Percentiles rank a stretch among this genome's conserved stretches.
Conservation (phyloP, 179 eudicot genomes). For the Sideroxylon spinosum region DNA sequence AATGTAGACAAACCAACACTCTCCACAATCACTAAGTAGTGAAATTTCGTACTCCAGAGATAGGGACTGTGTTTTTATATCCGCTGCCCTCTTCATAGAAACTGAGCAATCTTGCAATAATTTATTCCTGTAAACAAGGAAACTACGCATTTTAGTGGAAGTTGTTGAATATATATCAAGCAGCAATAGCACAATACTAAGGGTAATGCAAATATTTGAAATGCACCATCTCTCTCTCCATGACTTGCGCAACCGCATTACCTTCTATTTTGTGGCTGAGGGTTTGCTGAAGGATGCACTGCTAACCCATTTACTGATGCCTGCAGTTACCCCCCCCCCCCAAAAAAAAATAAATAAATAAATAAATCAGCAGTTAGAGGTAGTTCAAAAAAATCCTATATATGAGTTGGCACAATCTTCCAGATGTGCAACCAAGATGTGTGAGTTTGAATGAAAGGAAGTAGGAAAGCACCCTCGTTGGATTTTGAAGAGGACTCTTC, state of each 20-base stretch:
- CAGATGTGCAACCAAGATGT: not conserved
- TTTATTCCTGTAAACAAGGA: slow-evolving; percentile 16
- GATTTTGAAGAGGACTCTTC: slow-evolving; percentile 33
- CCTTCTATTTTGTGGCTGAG: slow-evolving; percentile 46
- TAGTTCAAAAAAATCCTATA: not conserved
- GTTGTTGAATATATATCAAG: not conserved
- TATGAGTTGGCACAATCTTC: not conserved
- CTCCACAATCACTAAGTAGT: not conserved
- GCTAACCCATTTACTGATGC: slow-evolving; percentile 32
- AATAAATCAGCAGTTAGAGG: not conserved
- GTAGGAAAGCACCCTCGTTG: slow-evolving; percentile 43
- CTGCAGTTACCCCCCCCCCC: slow-evolving; percentile 28
- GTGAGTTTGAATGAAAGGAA: not conserved
- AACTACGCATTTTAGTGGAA: not conserved
- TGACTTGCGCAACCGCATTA: slow-evolving; percentile 12
- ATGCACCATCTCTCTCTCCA: not conserved
- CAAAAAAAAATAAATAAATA: not conserved
- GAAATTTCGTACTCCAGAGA: slow-evolving; percentile 27
- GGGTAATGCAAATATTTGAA: not conserved
- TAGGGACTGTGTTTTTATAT: slow-evolving; percentile 31
- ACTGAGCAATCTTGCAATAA: slow-evolving; percentile 25
- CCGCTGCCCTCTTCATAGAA: slow-evolving; percentile 29
- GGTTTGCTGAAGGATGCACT: slow-evolving; percentile 29
- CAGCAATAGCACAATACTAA: not conserved
- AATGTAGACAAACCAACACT: not conserved